Conservation (phyloP, 192 early-diverging fungal genomes). For the Chytriomyces sp. region DNA sequence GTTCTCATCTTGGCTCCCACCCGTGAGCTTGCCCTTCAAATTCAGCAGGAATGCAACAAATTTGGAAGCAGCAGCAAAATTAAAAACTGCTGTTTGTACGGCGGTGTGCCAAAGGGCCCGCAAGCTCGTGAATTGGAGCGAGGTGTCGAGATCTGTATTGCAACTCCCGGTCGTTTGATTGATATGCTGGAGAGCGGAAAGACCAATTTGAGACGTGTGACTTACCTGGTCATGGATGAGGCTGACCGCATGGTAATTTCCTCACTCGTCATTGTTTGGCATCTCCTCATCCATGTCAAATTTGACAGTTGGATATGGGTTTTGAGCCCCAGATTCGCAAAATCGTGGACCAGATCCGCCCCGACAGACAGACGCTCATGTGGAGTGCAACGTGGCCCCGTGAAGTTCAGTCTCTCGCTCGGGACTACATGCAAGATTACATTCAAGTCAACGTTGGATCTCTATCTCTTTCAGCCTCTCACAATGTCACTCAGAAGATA, state of each 20-base stretch:
- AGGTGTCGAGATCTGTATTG: slow-evolving; percentile 96
- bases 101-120: slow-evolving; percentile 87
- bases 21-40: slow-evolving; percentile 95
- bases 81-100: slow-evolving; percentile 94
- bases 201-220: slow-evolving; percentile 92
- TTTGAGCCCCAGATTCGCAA: slow-evolving; percentile 98
- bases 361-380: slow-evolving; percentile 98
- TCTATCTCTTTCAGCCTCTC: slow-evolving; percentile 86
- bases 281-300: no score
- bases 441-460: slow-evolving; percentile 98
- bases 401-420: slow-evolving; percentile 88
- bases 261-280: no score
- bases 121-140: slow-evolving; percentile 84
- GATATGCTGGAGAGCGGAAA: slow-evolving; percentile 90
- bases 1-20: slow-evolving; percentile 96
- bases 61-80: slow-evolving; percentile 87
- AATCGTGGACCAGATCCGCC: slow-evolving; percentile 96
- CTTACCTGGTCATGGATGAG: slow-evolving; percentile 97
- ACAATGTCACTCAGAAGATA: slow-evolving; percentile 89
- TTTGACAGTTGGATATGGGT: no score
- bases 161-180: slow-evolving; percentile 96
- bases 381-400: slow-evolving; percentile 99
- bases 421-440: slow-evolving; percentile 88
- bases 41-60: slow-evolving; percentile 92
- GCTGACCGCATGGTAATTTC: slow-evolving; percentile 92